A percentile compares a stretch with the other conserved stretches of the same genome.
These are phyloP conservation scores for Hypoxylon sp. DNA, from an alignment of 2,329 filamentous ascomycete species.

Conservation along the genomic window DNA sequence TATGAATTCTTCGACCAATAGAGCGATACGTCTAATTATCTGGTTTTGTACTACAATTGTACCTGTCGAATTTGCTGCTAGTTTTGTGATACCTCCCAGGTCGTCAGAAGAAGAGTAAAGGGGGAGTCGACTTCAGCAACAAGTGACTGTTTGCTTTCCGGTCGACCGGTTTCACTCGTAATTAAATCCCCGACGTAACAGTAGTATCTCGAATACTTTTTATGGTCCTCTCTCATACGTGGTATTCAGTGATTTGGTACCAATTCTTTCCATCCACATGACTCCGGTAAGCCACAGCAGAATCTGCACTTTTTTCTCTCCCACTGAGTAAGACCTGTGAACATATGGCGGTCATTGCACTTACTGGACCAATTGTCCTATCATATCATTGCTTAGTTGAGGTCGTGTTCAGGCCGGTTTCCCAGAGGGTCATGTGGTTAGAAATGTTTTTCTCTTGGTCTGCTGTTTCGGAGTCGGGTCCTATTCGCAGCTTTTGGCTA, in stretches of 20 bases:
- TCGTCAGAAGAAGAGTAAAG: neutral
- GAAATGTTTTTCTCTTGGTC: neutral
- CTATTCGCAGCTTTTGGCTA: too few species aligned
- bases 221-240: conserved; percentile 23
- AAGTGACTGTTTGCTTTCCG: neutral
- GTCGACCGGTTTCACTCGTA: conserved; percentile 6
- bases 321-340: conserved; percentile 5
- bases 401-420: neutral
- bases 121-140: conserved; percentile 2
- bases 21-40: too few species aligned
- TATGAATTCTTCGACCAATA: too few species aligned
- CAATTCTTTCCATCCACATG: conserved; percentile 17
- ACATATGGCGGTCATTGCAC: conserved; percentile 6
- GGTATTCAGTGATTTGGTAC: conserved; percentile 32
- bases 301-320: conserved; percentile 15
- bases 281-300: conserved; percentile 27
- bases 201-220: conserved; percentile 19
- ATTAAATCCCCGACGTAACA: conserved; percentile 26
- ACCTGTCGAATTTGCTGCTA: too few species aligned
- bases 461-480: neutral
- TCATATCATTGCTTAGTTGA: neutral
- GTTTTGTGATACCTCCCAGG: too few species aligned
- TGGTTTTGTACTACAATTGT: too few species aligned
- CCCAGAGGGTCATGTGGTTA: neutral
- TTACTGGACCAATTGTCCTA: conserved; percentile 1